phyloP scores from a whole-genome alignment of 2,329 filamentous ascomycete genomes.

The Alternaria ventricosa region DNA sequence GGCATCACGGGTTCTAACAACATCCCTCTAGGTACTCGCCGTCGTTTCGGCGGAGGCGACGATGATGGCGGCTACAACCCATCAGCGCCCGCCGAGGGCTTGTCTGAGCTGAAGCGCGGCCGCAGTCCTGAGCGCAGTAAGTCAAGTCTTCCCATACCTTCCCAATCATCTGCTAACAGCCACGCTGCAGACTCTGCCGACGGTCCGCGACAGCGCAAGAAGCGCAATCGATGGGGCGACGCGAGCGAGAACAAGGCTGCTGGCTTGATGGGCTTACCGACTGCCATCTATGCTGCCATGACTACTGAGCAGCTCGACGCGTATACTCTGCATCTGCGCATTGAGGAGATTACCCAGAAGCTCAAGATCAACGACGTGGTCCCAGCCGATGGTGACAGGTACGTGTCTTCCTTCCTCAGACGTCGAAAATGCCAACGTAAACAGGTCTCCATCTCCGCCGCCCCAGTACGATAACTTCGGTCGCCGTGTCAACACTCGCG shows the following conservation, averaged over 20 bases:
- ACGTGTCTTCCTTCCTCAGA: constrained; percentile 48
- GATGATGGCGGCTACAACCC: constrained; percentile 56
- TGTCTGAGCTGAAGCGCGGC: constrained; percentile 76
- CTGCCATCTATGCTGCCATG: constrained; percentile 96
- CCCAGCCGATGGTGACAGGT: constrained; percentile 94
- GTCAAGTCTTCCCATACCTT: constrained; percentile 36
- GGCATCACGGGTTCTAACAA: constrained; percentile 99
- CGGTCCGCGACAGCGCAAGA: constrained; percentile 89
- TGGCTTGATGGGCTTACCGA: constrained; percentile 95
- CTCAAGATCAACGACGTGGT: constrained; percentile 99
- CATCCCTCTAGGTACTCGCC: constrained; percentile 85
- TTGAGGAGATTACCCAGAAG: constrained; percentile 99
- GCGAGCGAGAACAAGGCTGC: constrained; percentile 98
- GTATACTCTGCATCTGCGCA: constrained; percentile 93
- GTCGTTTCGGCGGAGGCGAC: constrained; percentile 77
- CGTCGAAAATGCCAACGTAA: constrained; percentile 13
- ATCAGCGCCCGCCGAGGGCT: constrained; percentile 53
- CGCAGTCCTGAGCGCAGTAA: constrained; percentile 85
- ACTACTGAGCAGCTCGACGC: constrained; percentile 98
- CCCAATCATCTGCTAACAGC: constrained; percentile 15
- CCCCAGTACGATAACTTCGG: constrained; percentile 99
- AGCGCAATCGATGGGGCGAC: constrained; percentile 98
- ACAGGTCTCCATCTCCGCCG: constrained; percentile 89
- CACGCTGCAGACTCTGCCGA: constrained; percentile 58
- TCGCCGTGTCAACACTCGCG: constrained; percentile 98